These are phyloP conservation scores for Diaporthe citri DNA, from an alignment of 2,329 filamentous ascomycete species.

Conservation along the genomic window DNA sequence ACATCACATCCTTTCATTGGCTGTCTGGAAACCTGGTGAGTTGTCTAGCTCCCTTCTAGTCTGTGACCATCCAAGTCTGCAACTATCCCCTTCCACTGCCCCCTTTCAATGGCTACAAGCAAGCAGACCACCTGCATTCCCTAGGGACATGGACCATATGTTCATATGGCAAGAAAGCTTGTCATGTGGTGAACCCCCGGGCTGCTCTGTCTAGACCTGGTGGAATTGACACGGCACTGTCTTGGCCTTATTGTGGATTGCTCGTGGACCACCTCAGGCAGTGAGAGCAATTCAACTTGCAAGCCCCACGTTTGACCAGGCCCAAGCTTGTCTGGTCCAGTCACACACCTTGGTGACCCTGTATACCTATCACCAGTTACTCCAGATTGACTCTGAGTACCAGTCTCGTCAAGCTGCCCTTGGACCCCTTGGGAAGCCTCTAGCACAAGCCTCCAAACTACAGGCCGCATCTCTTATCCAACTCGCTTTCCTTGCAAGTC, in stretches of 20 bases:
- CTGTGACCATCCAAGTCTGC: neutral
- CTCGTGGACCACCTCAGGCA: neutral
- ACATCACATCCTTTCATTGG: neutral
- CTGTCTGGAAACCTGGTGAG: constrained; percentile 28
- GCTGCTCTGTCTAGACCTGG: neutral
- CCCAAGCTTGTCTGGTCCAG: constrained; percentile 13
- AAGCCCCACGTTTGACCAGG: neutral
- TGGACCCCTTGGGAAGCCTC: neutral
- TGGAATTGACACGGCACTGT: constrained; percentile 9
- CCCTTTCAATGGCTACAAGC: neutral
- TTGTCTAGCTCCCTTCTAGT: neutral
- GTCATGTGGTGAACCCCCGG: neutral
- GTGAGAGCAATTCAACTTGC: constrained; percentile 38
- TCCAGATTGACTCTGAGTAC: neutral
- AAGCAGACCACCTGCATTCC: neutral
- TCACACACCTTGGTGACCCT: neutral
- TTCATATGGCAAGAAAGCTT: neutral
- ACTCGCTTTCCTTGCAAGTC: neutral
- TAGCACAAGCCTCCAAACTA: neutral
- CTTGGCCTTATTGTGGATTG: neutral
- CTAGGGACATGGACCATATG: neutral
- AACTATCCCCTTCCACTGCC: neutral
- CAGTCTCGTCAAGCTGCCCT: neutral
- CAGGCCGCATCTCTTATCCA: neutral
- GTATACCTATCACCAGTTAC: neutral